These are phyloP conservation scores for Cordyceps javanica DNA, from an alignment of 2,329 filamentous ascomycete genomes.

Conservation along the genomic window DNA sequence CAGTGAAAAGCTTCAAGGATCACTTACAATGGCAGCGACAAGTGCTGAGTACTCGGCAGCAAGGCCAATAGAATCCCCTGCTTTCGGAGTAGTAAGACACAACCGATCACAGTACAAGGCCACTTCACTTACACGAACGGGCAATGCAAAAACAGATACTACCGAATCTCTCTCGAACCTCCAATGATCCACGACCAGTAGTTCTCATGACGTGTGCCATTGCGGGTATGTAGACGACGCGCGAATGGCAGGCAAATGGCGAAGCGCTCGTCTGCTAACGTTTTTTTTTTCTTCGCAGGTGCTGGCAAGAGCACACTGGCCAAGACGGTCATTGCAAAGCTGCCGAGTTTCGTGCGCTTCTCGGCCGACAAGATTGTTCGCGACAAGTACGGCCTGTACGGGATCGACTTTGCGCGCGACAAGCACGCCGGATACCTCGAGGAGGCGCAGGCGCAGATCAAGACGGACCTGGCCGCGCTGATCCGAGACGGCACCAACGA, in stretches of 20 bases:
- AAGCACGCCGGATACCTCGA: slow-evolving; percentile 5
- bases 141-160: background rate
- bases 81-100: slow-evolving; percentile 1
- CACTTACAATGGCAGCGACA: background rate
- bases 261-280: background rate
- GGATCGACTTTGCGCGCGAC: slow-evolving; percentile 9
- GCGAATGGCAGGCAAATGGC: background rate
- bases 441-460: slow-evolving; percentile 3
- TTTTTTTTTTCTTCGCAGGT: background rate
- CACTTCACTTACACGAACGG: background rate
- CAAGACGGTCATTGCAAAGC: background rate
- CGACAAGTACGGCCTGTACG: slow-evolving; percentile 9
- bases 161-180: background rate
- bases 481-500: slow-evolving; percentile 17
- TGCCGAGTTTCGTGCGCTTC: slow-evolving; percentile 8
- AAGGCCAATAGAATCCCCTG: background rate
- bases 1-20: background rate
- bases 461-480: slow-evolving; percentile 13
- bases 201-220: slow-evolving; percentile 12
- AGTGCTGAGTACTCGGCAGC: background rate
- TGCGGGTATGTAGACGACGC: background rate
- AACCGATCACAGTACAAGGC: background rate
- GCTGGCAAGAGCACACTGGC: slow-evolving; percentile 12
- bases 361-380: slow-evolving; percentile 3
- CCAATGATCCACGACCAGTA: background rate